These are phyloP conservation scores for Fusarium algeriense DNA, from an alignment of 2,329 filamentous ascomycete genomes.

Conservation along the genomic window DNA sequence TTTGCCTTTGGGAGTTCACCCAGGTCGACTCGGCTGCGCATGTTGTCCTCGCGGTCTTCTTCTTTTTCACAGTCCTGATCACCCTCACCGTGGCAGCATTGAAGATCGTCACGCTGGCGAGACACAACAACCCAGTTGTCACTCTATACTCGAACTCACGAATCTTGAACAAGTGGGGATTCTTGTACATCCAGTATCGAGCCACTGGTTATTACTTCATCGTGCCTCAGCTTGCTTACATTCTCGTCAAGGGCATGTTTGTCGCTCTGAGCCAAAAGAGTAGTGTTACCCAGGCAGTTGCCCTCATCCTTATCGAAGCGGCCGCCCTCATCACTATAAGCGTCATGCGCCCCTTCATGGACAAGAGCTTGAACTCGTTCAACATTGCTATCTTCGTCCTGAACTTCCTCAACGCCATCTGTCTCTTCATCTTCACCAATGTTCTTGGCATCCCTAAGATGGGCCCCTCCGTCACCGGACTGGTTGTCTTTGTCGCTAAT, in stretches of 20 bases:
- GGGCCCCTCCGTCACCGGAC: conserved; percentile 87
- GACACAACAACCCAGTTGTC: conserved; percentile 96
- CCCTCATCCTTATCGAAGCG: conserved; percentile 85
- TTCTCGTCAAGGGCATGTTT: conserved; percentile 87
- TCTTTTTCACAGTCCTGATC: conserved; percentile 81
- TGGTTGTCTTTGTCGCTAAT: conserved; percentile 90
- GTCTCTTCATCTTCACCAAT: conserved; percentile 87
- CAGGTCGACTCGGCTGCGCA: conserved; percentile 85
- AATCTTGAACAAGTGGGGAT: conserved; percentile 96
- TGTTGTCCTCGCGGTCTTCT: conserved; percentile 87
- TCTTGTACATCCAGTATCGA: conserved; percentile 96
- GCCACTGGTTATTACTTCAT: conserved; percentile 97
- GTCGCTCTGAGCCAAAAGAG: conserved; percentile 82
- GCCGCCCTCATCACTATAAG: conserved; percentile 80
- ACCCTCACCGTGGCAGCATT: conserved; percentile 86
- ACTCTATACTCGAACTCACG: conserved; percentile 94
- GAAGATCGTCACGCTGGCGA: conserved; percentile 91
- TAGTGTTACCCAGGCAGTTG: conserved; percentile 82
- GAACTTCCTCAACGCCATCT: conserved; percentile 92
- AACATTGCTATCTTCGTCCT: conserved; percentile 91
- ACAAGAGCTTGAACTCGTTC: conserved; percentile 96
- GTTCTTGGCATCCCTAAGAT: conserved; percentile 86
- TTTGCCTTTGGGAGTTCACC: conserved; percentile 95
- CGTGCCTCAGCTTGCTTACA: conserved; percentile 80
- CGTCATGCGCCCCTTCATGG: conserved; percentile 93